Base-by-base conservation (phyloP, 2,329 filamentous ascomycete species). In the Whalleya microplaca region DNA sequence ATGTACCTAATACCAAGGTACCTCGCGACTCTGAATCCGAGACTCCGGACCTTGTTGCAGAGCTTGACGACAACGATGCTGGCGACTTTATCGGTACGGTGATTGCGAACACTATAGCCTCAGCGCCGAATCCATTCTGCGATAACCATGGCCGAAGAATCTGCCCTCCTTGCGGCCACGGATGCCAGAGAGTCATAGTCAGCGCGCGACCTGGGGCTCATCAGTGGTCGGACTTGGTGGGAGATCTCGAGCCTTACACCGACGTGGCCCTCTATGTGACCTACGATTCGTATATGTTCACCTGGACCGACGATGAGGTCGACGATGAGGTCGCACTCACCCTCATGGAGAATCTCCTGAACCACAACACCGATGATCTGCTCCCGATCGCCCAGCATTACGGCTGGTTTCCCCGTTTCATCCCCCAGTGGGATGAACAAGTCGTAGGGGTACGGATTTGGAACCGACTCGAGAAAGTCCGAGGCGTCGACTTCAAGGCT, bases 381-480 rank as follows among this genome's bases (percentile, higher is more conserved):
- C 32, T 21, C n/a, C 23, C 42, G 2, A 1, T 52, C 5, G 29
- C 19, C 3, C 16, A 37, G n/a, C 19, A 41, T 27, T 21, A 6
- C 14, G 23, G 43, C 3, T 58, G 55, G 55, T 21, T 19, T 21
- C 46, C 46, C 21, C 42, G 42, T 2, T 58, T 58, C 19, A 45
- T 54, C 6, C 55, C 55, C 2, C 55, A 58, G 41, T 51, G 16
- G 14, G 55, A 58, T 21, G 55, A 58, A 27, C 55, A 58, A 20
- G 48, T 58, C 18, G 2, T 3, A 18, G 55, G 55, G 9, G 14
- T 40, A 7, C 10, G 12, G 14, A n/a, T 51, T 7, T 48, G 41
- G 41, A 44, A 45, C 20, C 0, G 29, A 14, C 18, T 40, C 12
- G 18, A 21, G 8, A 3, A 21, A 12, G 43, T 23, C 41, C 27